Conservation (phyloP, 192 early-diverging fungal genomes). For the Powellomyces hirtus region DNA sequence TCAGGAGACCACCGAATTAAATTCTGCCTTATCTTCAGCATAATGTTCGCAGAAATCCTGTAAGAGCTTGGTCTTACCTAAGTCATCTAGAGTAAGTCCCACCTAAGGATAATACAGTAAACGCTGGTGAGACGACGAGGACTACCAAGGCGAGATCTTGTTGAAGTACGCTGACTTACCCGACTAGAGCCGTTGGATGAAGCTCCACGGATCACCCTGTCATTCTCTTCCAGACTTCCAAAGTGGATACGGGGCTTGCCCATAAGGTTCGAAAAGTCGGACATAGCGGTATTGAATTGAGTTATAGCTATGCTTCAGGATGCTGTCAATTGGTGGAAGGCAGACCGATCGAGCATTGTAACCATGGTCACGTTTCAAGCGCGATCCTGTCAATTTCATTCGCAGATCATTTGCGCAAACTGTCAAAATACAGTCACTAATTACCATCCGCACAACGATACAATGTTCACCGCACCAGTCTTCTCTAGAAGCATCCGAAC, state of each 20-base stretch:
- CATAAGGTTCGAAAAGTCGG: not conserved
- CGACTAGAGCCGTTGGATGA: not conserved
- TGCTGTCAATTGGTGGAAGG: no score
- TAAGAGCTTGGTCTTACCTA: conserved; percentile 22
- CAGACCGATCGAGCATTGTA: no score
- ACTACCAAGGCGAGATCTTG: not conserved
- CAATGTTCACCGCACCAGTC: no score
- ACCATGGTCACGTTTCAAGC: no score
- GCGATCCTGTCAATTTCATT: no score
- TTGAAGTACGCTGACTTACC: not conserved
- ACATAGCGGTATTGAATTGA: no score
- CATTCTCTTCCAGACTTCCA: conserved; percentile 57
- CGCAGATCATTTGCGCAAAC: no score
- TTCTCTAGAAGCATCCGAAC: no score
- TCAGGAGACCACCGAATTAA: not conserved
- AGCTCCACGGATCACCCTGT: conserved; percentile 41
- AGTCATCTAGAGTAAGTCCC: conserved; percentile 39
- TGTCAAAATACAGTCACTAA: no score
- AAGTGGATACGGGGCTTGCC: conserved; percentile 56
- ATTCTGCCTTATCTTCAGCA: not conserved
- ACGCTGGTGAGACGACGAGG: no score
- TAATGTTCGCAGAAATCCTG: not conserved
- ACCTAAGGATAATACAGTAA: conserved; percentile 6
- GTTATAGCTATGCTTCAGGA: no score
- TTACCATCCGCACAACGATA: no score